Conservation (phyloP, 2,329 filamentous ascomycete species). For the Epichloe baconii region DNA sequence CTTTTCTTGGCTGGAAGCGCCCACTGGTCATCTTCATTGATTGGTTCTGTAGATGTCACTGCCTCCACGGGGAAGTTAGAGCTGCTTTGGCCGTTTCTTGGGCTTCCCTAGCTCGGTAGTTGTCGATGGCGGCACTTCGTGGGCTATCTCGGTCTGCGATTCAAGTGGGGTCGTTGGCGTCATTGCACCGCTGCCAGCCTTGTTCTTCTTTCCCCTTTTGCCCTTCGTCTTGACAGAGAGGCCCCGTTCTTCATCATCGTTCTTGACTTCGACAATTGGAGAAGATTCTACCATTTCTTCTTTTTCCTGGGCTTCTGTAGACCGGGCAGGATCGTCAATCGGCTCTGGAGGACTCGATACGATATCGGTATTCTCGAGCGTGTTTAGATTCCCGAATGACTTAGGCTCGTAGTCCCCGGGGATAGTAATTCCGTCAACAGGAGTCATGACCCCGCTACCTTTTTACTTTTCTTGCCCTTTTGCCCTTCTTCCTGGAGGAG, state of each 20-base stretch:
- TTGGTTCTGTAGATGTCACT: neutral
- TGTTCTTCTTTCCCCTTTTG: constrained; percentile 23
- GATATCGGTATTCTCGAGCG: neutral
- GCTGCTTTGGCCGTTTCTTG: neutral
- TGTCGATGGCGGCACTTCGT: neutral
- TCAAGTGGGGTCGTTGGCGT: constrained; percentile 4
- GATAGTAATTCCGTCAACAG: neutral
- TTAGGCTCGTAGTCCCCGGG: neutral
- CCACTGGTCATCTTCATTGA: constrained; percentile 9
- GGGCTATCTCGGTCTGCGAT: neutral
- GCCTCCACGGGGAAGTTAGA: neutral
- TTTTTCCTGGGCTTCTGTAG: neutral
- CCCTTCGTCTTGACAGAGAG: constrained; percentile 29
- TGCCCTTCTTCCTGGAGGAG: constrained; percentile 1
- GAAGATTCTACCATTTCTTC: neutral
- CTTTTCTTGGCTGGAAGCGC: constrained; percentile 12
- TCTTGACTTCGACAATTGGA: constrained; percentile 4
- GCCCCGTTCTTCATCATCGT: constrained; percentile 14
- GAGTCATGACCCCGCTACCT: neutral
- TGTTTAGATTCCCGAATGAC: neutral
- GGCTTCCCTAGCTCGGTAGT: neutral
- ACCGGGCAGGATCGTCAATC: neutral
- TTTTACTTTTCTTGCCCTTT: constrained; percentile 5
- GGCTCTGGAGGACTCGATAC: neutral
- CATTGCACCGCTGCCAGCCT: constrained; percentile 4